phyloP scores from a whole-genome alignment of 2,329 filamentous ascomycete genomes.

The Huntiella omanensis region DNA sequence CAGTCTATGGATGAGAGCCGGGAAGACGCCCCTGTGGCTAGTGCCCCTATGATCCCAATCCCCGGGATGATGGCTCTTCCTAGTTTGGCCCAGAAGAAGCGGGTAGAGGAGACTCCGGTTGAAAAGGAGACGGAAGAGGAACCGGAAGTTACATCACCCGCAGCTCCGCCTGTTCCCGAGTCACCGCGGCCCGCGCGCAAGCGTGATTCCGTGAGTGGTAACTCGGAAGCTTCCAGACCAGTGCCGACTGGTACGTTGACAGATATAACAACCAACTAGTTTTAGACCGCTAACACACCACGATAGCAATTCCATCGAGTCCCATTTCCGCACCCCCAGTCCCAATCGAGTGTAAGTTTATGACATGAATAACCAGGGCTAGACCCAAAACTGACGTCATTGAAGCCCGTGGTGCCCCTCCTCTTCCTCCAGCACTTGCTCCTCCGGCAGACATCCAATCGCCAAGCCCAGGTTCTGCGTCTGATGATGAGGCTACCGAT shows the following conservation, averaged over 20 bases:
- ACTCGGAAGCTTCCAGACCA: constrained; percentile 14
- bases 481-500: constrained; percentile 67
- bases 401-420: constrained; percentile 44
- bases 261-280: neutral
- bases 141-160: constrained; percentile 24
- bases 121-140: constrained; percentile 1
- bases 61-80: constrained; percentile 47
- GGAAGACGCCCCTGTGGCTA: constrained; percentile 22
- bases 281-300: neutral
- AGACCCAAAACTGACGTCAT: constrained; percentile 1
- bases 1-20: constrained; percentile 24
- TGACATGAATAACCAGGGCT: neutral
- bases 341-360: constrained; percentile 35
- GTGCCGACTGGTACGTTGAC: constrained; percentile 8
- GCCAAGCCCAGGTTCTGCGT: constrained; percentile 62
- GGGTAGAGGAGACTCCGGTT: neutral
- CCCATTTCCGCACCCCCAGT: constrained; percentile 39
- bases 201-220: neutral
- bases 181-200: constrained; percentile 2
- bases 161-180: constrained; percentile 1
- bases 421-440: constrained; percentile 31
- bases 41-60: constrained; percentile 33
- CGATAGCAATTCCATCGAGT: constrained; percentile 26
- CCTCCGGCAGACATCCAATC: constrained; percentile 37
- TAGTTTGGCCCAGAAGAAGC: constrained; percentile 36